Evolutionary conservation across 2,329 filamentous ascomycete genomes (phyloP).

Genomic region (Diaporthe ilicicola): DNA sequence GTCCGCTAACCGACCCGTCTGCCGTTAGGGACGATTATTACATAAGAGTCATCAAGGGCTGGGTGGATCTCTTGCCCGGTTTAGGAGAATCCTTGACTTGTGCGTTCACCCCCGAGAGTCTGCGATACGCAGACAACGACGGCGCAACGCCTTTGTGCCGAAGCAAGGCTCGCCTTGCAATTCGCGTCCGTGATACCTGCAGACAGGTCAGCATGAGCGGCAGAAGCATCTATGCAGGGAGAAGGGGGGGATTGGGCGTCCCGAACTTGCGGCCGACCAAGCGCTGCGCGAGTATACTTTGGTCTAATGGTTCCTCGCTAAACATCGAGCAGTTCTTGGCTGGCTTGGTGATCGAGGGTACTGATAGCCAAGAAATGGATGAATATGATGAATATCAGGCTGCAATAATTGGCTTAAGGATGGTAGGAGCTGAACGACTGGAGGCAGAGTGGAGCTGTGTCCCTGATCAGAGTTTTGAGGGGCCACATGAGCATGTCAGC

Average conservation of each 20-base stretch:
- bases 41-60: rapidly evolving
- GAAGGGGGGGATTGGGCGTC: too few species aligned
- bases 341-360: background rate
- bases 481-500: background rate
- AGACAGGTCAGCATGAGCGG: background rate
- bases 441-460: background rate
- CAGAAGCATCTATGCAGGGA: too few species aligned
- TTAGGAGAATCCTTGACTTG: background rate
- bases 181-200: background rate
- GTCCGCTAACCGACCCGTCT: background rate
- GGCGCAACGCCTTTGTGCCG: background rate
- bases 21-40: rapidly evolving
- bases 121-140: background rate
- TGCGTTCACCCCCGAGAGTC: background rate
- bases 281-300: background rate
- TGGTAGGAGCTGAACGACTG: rapidly evolving
- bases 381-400: background rate
- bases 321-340: background rate
- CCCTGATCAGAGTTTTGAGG: background rate
- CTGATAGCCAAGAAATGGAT: background rate
- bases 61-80: background rate
- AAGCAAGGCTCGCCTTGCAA: background rate
- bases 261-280: background rate
- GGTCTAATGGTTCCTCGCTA: background rate
- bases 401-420: background rate